Percentiles rank a stretch among this genome's conserved stretches.
These are phyloP conservation scores for Coriolopsis trogii DNA, from an alignment of 1,284 basidiomycete species.

Conservation along the genomic window DNA sequence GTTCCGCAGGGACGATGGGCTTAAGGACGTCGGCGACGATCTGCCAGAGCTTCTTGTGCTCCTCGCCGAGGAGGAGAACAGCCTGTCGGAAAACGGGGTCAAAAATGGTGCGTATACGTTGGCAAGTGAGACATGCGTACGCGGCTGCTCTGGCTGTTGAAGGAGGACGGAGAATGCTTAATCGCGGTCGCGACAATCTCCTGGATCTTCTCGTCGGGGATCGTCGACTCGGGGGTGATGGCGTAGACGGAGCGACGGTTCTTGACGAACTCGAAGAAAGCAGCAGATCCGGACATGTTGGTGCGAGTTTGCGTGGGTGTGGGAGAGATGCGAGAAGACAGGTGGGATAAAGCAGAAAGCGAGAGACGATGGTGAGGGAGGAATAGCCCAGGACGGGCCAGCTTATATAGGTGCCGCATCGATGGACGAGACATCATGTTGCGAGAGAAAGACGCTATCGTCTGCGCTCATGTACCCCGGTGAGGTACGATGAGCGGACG, in stretches of 20 bases:
- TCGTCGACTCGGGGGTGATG: constrained; percentile 25
- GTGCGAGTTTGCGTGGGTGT: constrained; percentile 12
- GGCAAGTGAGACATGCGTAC: constrained; percentile 4
- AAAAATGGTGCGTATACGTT: neutral
- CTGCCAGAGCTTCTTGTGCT: constrained; percentile 33
- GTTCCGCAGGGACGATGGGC: constrained; percentile 25
- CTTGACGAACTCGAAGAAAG: constrained; percentile 29
- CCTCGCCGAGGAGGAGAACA: constrained; percentile 27
- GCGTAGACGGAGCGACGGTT: constrained; percentile 28
- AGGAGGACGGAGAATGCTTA: constrained; percentile 28
- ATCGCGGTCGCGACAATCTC: constrained; percentile 27
- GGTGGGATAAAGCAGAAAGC: no score
- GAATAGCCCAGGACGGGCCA: neutral
- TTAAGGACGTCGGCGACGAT: constrained; percentile 27
- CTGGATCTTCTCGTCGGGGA: constrained; percentile 29
- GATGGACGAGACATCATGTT: constrained; percentile 16
- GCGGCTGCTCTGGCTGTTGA: constrained; percentile 31
- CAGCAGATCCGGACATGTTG: constrained; percentile 23
- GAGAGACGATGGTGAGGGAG: constrained; percentile 7
- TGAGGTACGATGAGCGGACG: neutral
- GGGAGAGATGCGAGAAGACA: no score
- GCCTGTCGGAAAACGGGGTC: constrained; percentile 5
- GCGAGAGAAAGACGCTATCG: constrained; percentile 3
- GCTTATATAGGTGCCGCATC: constrained; percentile 11
- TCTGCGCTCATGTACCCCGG: neutral